phyloP scores from a whole-genome alignment of 495 filamentous ascomycete genomes.

The Schizothecium vesticola region DNA sequence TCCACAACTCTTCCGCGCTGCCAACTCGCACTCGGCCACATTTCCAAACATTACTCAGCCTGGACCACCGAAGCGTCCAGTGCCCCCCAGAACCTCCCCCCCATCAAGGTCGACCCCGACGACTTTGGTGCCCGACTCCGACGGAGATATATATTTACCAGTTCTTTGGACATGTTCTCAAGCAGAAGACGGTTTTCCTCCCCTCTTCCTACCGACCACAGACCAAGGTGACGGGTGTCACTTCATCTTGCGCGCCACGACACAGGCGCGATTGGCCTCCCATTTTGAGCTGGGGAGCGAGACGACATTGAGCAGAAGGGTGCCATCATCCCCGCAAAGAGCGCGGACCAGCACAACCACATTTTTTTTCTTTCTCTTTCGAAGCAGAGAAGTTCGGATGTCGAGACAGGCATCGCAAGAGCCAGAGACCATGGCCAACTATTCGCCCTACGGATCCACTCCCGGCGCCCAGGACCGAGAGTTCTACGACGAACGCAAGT shows the following conservation, averaged over 20 bases:
- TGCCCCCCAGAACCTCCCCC: slow-evolving; percentile 19
- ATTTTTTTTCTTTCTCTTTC: slow-evolving; percentile 3
- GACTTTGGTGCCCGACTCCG: slow-evolving; percentile 32
- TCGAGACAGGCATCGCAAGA: slow-evolving; percentile 31
- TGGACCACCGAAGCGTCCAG: slow-evolving; percentile 30
- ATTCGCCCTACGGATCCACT: slow-evolving; percentile 43
- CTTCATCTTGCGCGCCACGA: slow-evolving; percentile 41
- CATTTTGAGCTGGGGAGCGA: slow-evolving; percentile 16
- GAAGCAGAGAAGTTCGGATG: slow-evolving; percentile 22
- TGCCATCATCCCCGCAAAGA: slow-evolving; percentile 15
- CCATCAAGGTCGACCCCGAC: slow-evolving; percentile 23
- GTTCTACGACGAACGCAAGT: slow-evolving; percentile 35
- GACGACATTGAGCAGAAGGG: slow-evolving; percentile 14
- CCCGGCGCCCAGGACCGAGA: slow-evolving; percentile 31
- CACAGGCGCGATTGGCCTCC: slow-evolving; percentile 37
- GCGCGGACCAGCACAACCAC: slow-evolving; percentile 16
- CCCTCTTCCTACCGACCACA: slow-evolving; percentile 51
- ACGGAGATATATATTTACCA: slow-evolving; percentile 35
- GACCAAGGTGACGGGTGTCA: slow-evolving; percentile 51
- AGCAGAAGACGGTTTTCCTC: slow-evolving; percentile 44
- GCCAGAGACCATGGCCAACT: slow-evolving; percentile 38
- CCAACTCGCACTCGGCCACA: slow-evolving; percentile 17
- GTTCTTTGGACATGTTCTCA: slow-evolving; percentile 46
- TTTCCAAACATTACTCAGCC: slow-evolving; percentile 21
- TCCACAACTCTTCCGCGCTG: slow-evolving; percentile 10